phyloP scores from a whole-genome alignment of 1,139 yeast genomes.

The Hyphopichia buzzinii region DNA sequence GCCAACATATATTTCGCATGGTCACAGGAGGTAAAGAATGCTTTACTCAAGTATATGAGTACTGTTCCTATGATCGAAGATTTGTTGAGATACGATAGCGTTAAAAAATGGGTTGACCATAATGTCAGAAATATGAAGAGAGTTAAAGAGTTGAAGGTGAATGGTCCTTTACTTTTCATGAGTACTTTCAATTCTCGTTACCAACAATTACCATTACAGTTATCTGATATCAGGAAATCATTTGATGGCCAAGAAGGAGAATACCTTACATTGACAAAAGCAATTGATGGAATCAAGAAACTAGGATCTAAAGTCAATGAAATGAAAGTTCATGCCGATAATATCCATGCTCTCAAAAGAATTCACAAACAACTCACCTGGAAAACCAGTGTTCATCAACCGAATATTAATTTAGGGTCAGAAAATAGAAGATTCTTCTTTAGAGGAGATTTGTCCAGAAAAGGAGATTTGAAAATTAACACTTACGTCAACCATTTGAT shows the following conservation, averaged over 20 bases:
- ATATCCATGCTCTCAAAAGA: constrained; percentile 45
- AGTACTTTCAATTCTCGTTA: constrained; percentile 77
- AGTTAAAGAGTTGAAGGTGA: constrained; percentile 45
- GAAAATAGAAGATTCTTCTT: constrained; percentile 55
- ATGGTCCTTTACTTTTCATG: constrained; percentile 62
- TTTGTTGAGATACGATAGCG: constrained; percentile 39
- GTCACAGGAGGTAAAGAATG: constrained; percentile 56
- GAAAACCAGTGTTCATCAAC: constrained; percentile 38
- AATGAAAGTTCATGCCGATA: constrained; percentile 56
- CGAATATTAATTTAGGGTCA: constrained; percentile 54
- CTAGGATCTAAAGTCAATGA: constrained; percentile 43
- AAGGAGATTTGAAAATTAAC: constrained; percentile 61
- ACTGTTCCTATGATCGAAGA: constrained; percentile 34
- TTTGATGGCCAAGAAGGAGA: constrained; percentile 53
- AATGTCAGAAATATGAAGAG: constrained; percentile 37
- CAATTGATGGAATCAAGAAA: constrained; percentile 43
- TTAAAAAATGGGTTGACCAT: constrained; percentile 53
- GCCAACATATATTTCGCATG: constrained; percentile 66
- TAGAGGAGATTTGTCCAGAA: constrained; percentile 60
- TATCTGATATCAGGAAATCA: constrained; percentile 56
- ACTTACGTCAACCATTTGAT: constrained; percentile 53
- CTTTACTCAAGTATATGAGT: constrained; percentile 61
- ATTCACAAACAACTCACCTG: constrained; percentile 50
- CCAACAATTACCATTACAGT: constrained; percentile 67
- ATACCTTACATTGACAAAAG: constrained; percentile 49